phyloP scores from a whole-genome alignment of 768 basidiomycete genomes.

The Imleria badia region DNA sequence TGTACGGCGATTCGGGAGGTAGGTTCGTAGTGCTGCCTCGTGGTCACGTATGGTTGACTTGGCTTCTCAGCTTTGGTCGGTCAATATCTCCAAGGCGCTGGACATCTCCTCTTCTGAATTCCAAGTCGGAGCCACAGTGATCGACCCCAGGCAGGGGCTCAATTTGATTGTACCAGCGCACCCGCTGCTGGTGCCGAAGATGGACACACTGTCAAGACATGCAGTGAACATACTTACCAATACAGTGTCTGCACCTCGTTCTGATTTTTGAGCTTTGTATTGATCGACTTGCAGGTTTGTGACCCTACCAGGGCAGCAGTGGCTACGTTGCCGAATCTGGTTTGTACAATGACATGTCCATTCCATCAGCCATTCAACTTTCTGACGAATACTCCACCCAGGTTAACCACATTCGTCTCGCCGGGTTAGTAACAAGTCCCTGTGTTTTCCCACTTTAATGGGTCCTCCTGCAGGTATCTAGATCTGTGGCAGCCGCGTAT shows the following conservation, averaged over 20 bases:
- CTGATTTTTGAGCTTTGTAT: conserved; percentile 39
- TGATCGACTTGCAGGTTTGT: conserved; percentile 16
- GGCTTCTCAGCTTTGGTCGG: conserved; percentile 43
- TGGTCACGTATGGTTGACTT: background rate
- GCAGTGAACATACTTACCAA: conserved; percentile 52
- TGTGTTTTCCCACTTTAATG: background rate
- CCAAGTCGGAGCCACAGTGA: conserved; percentile 49
- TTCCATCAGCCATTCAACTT: background rate
- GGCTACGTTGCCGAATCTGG: conserved; percentile 51
- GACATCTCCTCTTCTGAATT: conserved; percentile 40
- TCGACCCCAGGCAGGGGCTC: conserved; percentile 39
- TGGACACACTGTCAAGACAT: conserved; percentile 43
- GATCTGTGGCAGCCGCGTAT: conserved; percentile 58
- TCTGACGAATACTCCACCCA: conserved; percentile 15
- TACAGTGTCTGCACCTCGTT: conserved; percentile 41
- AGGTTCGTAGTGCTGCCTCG: conserved; percentile 6
- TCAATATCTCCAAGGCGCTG: conserved; percentile 45
- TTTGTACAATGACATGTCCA: conserved; percentile 16
- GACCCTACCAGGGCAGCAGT: conserved; percentile 37
- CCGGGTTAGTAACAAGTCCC: conserved; percentile 34
- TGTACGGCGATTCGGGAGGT: conserved; percentile 49
- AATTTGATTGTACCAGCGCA: conserved; percentile 48
- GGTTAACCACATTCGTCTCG: conserved; percentile 55
- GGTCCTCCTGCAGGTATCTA: conserved; percentile 39
- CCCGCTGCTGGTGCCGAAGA: conserved; percentile 46